These are phyloP conservation scores for Rhizopus stolonifer DNA, from an alignment of 371 early-diverging fungal species.

Conservation along the genomic window DNA sequence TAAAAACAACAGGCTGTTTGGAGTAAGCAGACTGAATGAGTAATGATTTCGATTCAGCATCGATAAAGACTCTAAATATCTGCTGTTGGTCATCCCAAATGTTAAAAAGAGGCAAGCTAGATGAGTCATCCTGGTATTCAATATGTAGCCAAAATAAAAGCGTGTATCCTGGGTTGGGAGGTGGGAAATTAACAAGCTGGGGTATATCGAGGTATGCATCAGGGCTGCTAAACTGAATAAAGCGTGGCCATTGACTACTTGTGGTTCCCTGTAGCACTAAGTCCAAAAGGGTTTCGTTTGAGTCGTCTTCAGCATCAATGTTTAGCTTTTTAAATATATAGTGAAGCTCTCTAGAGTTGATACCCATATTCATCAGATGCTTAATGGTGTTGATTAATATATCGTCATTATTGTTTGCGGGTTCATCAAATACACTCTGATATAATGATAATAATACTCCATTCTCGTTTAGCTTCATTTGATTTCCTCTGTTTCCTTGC, in stretches of 20 bases:
- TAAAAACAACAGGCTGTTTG: slow-evolving; percentile 53
- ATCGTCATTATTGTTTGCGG: slow-evolving; percentile 29
- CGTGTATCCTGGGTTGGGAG: slow-evolving; percentile 59
- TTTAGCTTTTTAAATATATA: slow-evolving; percentile 60
- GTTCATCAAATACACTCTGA: slow-evolving; percentile 28
- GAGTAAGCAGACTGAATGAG: slow-evolving; percentile 45
- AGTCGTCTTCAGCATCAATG: slow-evolving; percentile 1
- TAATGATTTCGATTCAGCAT: slow-evolving; percentile 48
- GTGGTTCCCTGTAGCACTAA: slow-evolving; percentile 59
- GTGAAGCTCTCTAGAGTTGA: slow-evolving; percentile 55
- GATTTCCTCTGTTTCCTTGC: slow-evolving; percentile 61
- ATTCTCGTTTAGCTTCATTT: slow-evolving; percentile 59
- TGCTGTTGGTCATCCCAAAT: slow-evolving; percentile 53
- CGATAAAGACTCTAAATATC: slow-evolving; percentile 46
- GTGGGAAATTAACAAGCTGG: slow-evolving; percentile 48
- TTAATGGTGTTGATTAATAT: slow-evolving; percentile 54
- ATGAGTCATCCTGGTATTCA: slow-evolving; percentile 52
- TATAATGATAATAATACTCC: slow-evolving; percentile 55
- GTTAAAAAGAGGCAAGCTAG: slow-evolving; percentile 47
- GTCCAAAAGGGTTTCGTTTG: slow-evolving; percentile 39
- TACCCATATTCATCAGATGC: slow-evolving; percentile 64
- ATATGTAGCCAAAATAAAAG: slow-evolving; percentile 68
- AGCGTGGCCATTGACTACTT: slow-evolving; percentile 65
- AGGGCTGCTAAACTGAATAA: slow-evolving; percentile 65
- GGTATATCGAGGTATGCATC: slow-evolving; percentile 47